These are phyloP conservation scores for Aspergillus homomorphus DNA, from an alignment of 495 filamentous ascomycete species.

Conservation along the genomic window DNA sequence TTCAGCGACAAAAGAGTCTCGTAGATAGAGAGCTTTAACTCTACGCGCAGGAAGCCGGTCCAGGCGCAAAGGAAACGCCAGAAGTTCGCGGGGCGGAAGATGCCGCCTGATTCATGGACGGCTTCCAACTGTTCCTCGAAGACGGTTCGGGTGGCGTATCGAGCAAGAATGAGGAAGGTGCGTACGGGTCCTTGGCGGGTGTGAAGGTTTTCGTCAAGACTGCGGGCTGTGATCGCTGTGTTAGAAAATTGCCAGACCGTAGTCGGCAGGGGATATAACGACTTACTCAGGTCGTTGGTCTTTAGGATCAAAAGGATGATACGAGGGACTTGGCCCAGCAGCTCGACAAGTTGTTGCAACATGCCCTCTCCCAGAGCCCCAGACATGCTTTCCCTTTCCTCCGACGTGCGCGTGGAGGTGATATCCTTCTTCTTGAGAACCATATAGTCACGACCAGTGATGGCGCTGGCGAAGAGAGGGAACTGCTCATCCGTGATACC, in stretches of 20 bases:
- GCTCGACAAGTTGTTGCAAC: slow-evolving; percentile 79
- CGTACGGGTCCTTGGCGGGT: slow-evolving; percentile 84
- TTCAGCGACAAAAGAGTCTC: slow-evolving; percentile 50
- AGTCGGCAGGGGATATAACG: not conserved
- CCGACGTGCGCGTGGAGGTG: slow-evolving; percentile 58
- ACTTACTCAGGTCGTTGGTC: slow-evolving; percentile 89
- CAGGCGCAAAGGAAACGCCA: slow-evolving; percentile 55
- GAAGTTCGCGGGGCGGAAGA: slow-evolving; percentile 55
- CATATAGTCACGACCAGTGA: slow-evolving; percentile 88
- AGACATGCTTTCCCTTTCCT: slow-evolving; percentile 80
- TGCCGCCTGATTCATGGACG: slow-evolving; percentile 55
- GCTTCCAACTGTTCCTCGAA: slow-evolving; percentile 81
- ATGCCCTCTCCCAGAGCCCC: slow-evolving; percentile 82
- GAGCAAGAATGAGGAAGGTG: slow-evolving; percentile 88
- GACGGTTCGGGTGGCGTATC: slow-evolving; percentile 86
- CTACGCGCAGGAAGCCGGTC: slow-evolving; percentile 57
- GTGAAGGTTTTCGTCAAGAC: slow-evolving; percentile 89
- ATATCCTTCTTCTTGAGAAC: slow-evolving; percentile 61
- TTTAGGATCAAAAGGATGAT: slow-evolving; percentile 95
- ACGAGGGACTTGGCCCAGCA: slow-evolving; percentile 83
- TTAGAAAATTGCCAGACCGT: slow-evolving; percentile 11
- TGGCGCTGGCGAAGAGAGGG: slow-evolving; percentile 90
- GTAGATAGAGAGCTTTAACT: slow-evolving; percentile 61
- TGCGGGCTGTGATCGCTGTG: slow-evolving; percentile 54
- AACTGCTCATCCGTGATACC: slow-evolving; percentile 91